phyloP scores from a whole-genome alignment of 2,329 filamentous ascomycete genomes.

The Botrytis pseudocinerea region DNA sequence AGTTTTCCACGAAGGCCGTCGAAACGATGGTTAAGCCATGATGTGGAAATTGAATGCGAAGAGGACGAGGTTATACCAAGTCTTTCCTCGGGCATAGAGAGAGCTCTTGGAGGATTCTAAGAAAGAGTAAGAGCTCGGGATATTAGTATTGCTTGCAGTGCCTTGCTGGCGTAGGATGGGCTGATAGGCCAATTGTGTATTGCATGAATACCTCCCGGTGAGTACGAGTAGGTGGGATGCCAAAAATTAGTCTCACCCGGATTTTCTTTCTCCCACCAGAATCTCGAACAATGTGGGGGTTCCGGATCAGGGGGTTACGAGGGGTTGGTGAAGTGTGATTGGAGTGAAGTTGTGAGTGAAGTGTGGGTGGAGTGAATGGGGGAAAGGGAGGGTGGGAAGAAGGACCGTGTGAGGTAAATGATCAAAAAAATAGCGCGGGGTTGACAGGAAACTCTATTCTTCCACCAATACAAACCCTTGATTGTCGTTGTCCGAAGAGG shows the following conservation, averaged over 20 bases:
- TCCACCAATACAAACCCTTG: slow-evolving; percentile 15
- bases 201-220: not conserved
- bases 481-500: not conserved
- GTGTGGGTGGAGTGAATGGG: not conserved
- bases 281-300: slow-evolving; percentile 12
- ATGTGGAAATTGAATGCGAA: slow-evolving; percentile 5
- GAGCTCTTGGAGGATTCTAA: not conserved
- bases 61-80: slow-evolving; percentile 6
- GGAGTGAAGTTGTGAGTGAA: not conserved
- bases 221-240: not conserved
- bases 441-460: slow-evolving; percentile 14
- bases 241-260: not conserved
- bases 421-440: slow-evolving; percentile 18
- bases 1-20: not conserved
- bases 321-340: not conserved
- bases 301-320: not conserved
- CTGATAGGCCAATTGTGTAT: too few species aligned
- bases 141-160: not conserved
- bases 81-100: too few species aligned
- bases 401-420: slow-evolving; percentile 7
- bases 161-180: not conserved
- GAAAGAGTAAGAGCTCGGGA: not conserved
- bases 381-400: not conserved
- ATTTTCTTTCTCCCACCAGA: slow-evolving; percentile 12
- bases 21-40: not conserved